Evolutionary conservation across 768 basidiomycete species (phyloP).

Genomic region (Calocera viscosa): DNA sequence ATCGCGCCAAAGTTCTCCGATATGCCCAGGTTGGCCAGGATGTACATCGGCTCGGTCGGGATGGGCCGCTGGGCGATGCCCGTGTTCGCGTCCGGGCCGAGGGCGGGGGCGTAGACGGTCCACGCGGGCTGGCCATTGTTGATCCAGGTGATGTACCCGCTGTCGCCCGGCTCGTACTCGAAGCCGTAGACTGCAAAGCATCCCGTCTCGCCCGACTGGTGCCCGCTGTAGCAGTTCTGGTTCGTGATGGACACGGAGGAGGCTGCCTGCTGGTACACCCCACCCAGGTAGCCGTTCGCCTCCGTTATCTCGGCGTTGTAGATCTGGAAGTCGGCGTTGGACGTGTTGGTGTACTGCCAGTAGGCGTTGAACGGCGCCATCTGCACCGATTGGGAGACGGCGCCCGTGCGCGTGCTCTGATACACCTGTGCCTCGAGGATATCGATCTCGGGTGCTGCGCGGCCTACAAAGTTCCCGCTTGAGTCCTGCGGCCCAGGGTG

Average conservation of each 20-base stretch:
- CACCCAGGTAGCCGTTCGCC: conserved; percentile 37
- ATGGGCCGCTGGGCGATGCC: conserved; percentile 58
- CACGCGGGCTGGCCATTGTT: conserved; percentile 48
- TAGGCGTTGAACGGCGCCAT: conserved; percentile 53
- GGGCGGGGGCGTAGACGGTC: conserved; percentile 53
- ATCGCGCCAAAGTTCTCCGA: conserved; percentile 66
- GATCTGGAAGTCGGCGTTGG: conserved; percentile 43
- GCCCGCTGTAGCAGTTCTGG: conserved; percentile 53
- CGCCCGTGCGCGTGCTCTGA: conserved; percentile 27
- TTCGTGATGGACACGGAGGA: conserved; percentile 61
- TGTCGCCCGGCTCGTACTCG: conserved; percentile 67
- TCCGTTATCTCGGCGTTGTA: conserved; percentile 32
- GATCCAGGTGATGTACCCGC: conserved; percentile 71
- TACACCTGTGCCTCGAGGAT: conserved; percentile 65
- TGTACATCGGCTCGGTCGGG: conserved; percentile 77
- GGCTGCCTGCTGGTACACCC: conserved; percentile 70
- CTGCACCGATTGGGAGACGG: conserved; percentile 77
- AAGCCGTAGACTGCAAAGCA: conserved; percentile 66
- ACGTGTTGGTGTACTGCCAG: conserved; percentile 36
- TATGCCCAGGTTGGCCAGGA: conserved; percentile 77
- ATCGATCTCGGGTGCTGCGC: conserved; percentile 82
- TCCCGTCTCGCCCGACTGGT: conserved; percentile 25
- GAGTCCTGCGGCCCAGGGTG: conserved; percentile 75
- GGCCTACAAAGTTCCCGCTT: conserved; percentile 70
- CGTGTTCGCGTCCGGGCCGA: conserved; percentile 46